Evolutionary conservation across 1,284 basidiomycete species (phyloP).

Genomic region (Austroboletus niveus): DNA sequence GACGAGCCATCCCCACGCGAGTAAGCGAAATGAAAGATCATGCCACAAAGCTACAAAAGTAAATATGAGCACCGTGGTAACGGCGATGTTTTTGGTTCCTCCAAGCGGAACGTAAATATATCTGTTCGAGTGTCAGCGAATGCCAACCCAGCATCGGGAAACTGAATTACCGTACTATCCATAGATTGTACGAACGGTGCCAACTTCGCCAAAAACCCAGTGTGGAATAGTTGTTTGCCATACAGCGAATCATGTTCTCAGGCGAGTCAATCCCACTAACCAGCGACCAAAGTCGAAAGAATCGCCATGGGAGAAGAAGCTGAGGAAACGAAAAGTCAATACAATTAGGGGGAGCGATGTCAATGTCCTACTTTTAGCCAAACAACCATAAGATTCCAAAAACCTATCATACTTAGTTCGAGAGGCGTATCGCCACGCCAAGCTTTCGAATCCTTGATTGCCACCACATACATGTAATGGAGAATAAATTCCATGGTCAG

Average conservation of each 20-base stretch:
- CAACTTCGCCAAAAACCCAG: slow-evolving; percentile 95
- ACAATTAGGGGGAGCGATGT: too few relatives aligned
- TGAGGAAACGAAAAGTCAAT: slow-evolving; percentile 27
- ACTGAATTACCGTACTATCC: slow-evolving; percentile 76
- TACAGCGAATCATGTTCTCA: slow-evolving; percentile 98
- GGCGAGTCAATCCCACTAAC: slow-evolving; percentile 89
- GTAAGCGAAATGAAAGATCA: slow-evolving; percentile 83
- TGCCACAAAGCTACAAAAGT: slow-evolving; percentile 99
- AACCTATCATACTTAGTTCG: slow-evolving; percentile 90
- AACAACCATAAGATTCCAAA: slow-evolving; percentile 96
- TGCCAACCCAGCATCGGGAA: neutral
- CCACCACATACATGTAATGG: slow-evolving; percentile 96
- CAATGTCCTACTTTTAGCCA: slow-evolving; percentile 83
- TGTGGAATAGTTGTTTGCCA: slow-evolving; percentile 97
- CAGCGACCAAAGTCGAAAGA: slow-evolving; percentile 95
- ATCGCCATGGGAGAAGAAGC: slow-evolving; percentile 97
- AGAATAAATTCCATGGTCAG: slow-evolving; percentile 90
- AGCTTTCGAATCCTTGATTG: slow-evolving; percentile 87
- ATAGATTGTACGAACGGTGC: slow-evolving; percentile 97
- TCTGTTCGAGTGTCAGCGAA: slow-evolving; percentile 37
- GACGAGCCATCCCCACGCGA: slow-evolving; percentile 98
- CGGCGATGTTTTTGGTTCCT: slow-evolving; percentile 62
- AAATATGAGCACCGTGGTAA: slow-evolving; percentile 83
- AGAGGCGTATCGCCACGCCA: slow-evolving; percentile 75
- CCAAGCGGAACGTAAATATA: slow-evolving; percentile 97